phyloP scores from a whole-genome alignment of 306 rosid genomes.

The Acacia confusa region DNA sequence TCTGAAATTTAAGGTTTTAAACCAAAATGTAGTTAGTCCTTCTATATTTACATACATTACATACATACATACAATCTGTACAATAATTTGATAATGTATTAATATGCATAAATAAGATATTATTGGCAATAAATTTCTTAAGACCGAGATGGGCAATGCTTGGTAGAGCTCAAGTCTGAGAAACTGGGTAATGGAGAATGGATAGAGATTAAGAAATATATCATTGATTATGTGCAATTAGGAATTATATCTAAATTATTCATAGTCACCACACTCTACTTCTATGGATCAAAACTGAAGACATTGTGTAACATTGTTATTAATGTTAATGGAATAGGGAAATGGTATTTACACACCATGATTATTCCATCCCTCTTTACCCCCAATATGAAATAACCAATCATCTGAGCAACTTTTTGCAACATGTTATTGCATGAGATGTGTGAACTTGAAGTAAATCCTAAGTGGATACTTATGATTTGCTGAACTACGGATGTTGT shows the following conservation, averaged over 20 bases:
- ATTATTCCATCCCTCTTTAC: neutral
- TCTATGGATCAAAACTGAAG: neutral
- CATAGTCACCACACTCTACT: neutral
- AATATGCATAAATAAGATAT: constrained; percentile 6
- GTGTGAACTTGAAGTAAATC: neutral
- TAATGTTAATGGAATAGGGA: neutral
- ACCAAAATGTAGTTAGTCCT: neutral
- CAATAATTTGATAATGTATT: neutral
- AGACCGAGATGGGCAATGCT: constrained; percentile 8
- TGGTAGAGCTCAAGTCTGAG: constrained; percentile 10
- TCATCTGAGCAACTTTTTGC: neutral
- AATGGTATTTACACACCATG: neutral
- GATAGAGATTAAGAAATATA: neutral
- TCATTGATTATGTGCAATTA: neutral
- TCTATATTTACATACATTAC: neutral
- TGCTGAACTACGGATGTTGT: neutral
- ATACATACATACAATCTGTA: neutral
- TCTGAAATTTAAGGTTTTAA: constrained; percentile 19
- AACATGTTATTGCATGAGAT: neutral
- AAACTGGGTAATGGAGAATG: no score
- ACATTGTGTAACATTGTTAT: constrained; percentile 3
- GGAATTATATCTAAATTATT: neutral
- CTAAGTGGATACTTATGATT: neutral
- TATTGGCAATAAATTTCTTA: constrained; percentile 5
- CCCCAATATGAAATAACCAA: neutral